Conservation (phyloP, 352 stramenopile genomes). For the Globisporangium mamillatum region DNA sequence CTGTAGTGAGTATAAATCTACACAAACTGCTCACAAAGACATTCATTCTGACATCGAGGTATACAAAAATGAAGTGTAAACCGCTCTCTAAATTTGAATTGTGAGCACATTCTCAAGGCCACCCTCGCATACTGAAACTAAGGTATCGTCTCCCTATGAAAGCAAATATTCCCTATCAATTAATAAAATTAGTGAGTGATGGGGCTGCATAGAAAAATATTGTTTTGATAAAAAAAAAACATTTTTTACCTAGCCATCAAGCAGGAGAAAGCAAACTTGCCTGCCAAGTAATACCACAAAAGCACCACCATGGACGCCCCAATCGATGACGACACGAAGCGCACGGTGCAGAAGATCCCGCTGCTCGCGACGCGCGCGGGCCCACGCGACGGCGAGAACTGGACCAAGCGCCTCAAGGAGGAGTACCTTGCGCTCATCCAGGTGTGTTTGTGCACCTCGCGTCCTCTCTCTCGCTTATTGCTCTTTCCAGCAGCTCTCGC, state of each 20-base stretch:
- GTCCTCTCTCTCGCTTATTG: background rate
- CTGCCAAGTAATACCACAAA: background rate
- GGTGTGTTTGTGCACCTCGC: conserved; percentile 18
- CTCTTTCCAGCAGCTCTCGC: background rate
- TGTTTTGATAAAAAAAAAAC: no score
- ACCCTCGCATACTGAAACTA: no score
- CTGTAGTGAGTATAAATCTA: no score
- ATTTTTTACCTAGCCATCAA: background rate
- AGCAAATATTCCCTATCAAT: no score
- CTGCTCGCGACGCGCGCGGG: conserved; percentile 77
- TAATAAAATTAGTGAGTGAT: no score
- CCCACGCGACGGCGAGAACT: conserved; percentile 72
- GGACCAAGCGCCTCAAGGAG: conserved; percentile 85
- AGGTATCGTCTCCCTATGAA: no score
- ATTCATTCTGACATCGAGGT: no score
- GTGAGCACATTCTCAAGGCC: no score
- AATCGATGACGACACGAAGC: conserved; percentile 80
- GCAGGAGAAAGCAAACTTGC: background rate
- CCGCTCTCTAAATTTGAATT: no score
- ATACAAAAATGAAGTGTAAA: no score
- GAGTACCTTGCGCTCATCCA: conserved; percentile 86
- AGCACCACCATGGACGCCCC: conserved; percentile 55
- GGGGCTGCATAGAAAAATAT: no score
- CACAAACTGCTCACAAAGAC: no score
- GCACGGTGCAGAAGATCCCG: conserved; percentile 81